Evolutionary conservation across 2,329 filamentous ascomycete genomes (phyloP), one percentile per base, ranked within the genome.

Genomic region (Dryadomyces quercivorus): DNA sequence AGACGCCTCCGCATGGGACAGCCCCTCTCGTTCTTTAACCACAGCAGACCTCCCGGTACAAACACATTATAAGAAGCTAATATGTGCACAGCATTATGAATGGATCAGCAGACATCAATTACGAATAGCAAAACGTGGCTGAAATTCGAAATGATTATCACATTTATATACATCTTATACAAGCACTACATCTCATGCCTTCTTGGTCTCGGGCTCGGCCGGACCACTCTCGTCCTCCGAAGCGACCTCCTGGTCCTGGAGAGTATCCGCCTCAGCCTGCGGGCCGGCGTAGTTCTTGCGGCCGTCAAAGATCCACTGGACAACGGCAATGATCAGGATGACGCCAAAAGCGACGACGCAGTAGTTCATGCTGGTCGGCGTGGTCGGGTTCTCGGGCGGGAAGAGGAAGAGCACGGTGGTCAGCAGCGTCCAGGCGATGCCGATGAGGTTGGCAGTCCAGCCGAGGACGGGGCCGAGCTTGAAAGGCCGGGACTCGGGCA

Each of bases 361-460:
- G 61, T 77, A 76, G 62, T 76, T 90, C 85, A 89, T 89, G 68
- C 79, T 88, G 60, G 70, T 78, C 0, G 75, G 73, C 0, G 80
- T 81, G 2, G 84, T 82, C 0, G 83, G 84, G 4, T 82, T 63
- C 8, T 75, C 75, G 0, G 86, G 85, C 3, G 86, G 86, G 67
- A 89, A 88, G 20, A 88, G 74, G 67, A 89, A 89, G 0, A 90
- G 73, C 1, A 88, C 80, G 0, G 84, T 88, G 0, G 85, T 89
- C n/a, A 89, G 65, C 13, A 80, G 69, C 1, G 84, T 78, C 67
- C 85, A 90, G 0, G 71, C 70, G 49, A 90, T 73, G 5, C 85
- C 84, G 31, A 78, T 60, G 44, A 64, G 22, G 56, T 64, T 64
- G 6, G 57, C 53, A 0, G 60, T 63, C 70, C 70, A 72, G 7